A percentile compares a stretch with the other conserved stretches of the same genome.
Evolutionary conservation across 257 asterid species (phyloP).

Genomic region (Ilex aquifolium): DNA sequence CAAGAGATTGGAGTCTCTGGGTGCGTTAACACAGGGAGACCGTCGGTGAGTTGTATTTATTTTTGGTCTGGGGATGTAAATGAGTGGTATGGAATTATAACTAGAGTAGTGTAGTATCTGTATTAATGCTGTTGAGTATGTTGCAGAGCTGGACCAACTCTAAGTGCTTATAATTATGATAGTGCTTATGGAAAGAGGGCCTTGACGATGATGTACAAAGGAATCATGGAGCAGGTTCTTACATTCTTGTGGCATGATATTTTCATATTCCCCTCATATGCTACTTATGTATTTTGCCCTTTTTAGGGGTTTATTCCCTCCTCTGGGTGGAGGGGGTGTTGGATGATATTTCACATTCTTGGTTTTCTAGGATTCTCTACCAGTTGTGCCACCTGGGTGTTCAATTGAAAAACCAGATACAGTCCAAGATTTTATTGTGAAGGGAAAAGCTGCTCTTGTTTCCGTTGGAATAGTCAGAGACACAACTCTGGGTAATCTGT

Average conservation of each 20-base stretch:
- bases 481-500: conserved; percentile 56
- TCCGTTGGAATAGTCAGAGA: conserved; percentile 94
- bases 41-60: conserved; percentile 54
- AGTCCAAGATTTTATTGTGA: conserved; percentile 56
- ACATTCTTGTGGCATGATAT: conserved; percentile 9
- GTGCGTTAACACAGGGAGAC: conserved; percentile 99
- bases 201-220: conserved; percentile 65
- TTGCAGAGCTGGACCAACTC: conserved; percentile 97
- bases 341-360: conserved; percentile 1
- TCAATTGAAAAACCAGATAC: conserved; percentile 67
- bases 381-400: conserved; percentile 86
- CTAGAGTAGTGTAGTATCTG: too few species aligned
- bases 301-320: not conserved
- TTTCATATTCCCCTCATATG: conserved; percentile 9
- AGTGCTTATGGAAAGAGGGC: conserved; percentile 90
- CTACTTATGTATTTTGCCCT: not conserved
- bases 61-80: not conserved
- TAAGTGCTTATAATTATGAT: conserved; percentile 93
- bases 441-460: conserved; percentile 84
- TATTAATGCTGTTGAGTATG: conserved; percentile 10
- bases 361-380: conserved; percentile 50
- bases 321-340: not conserved
- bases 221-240: conserved; percentile 79
- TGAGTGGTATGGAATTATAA: too few species aligned
- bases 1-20: conserved; percentile 93